Conservation (phyloP, 1,284 basidiomycete genomes). For the Leccinum subrobustum region DNA sequence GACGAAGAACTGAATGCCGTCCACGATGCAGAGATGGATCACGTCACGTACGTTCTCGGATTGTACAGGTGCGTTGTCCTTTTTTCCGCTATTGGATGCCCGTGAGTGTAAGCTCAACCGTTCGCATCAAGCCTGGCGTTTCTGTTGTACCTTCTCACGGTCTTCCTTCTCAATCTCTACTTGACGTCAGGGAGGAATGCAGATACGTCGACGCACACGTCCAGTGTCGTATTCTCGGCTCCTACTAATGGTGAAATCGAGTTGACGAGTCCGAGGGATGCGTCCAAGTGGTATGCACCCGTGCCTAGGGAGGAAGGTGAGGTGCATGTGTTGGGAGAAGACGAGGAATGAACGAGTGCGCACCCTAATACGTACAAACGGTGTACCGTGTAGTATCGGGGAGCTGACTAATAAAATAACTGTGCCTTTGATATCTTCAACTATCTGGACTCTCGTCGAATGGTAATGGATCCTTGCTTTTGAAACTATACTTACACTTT, state of each 20-base stretch:
- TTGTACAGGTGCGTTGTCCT: slow-evolving; percentile 59
- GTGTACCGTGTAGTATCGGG: no score
- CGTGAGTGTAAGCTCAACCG: not conserved
- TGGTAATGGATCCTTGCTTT: no score
- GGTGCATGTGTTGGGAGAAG: slow-evolving; percentile 36
- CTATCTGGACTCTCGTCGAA: no score
- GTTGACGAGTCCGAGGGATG: slow-evolving; percentile 26
- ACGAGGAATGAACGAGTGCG: slow-evolving; percentile 25
- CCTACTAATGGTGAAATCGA: slow-evolving; percentile 31
- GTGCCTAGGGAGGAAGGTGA: slow-evolving; percentile 34
- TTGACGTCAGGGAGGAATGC: slow-evolving; percentile 62
- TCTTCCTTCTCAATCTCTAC: slow-evolving; percentile 58
- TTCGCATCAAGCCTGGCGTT: slow-evolving; percentile 61
- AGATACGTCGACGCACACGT: slow-evolving; percentile 12
- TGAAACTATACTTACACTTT: no score
- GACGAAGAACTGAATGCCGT: slow-evolving; percentile 82
- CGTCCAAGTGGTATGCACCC: slow-evolving; percentile 41
- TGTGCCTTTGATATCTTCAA: no score
- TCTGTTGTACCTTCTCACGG: slow-evolving; percentile 71
- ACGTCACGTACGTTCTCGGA: slow-evolving; percentile 84
- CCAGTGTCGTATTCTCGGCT: slow-evolving; percentile 22
- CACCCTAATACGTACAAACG: not conserved
- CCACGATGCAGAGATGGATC: slow-evolving; percentile 75
- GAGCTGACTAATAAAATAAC: no score
- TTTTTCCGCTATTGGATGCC: not conserved